A percentile compares a stretch with the other conserved stretches of the same genome.
phyloP scores from a whole-genome alignment of 352 stramenopile species.

The Globisporangium irregulare region DNA sequence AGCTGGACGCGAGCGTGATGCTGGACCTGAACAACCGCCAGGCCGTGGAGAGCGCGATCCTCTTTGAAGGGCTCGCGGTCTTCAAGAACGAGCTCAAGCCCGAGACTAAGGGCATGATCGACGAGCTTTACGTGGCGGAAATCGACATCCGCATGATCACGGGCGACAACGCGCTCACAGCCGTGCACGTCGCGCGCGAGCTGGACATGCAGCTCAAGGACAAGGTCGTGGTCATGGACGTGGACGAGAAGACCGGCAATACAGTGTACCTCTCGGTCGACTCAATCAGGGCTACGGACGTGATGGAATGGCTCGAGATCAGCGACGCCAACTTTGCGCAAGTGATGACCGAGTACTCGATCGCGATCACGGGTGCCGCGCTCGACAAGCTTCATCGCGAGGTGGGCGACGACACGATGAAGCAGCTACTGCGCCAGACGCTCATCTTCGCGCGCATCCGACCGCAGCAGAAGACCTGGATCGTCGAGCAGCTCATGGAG shows the following conservation, averaged over 20 bases:
- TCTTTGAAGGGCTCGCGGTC: conserved; percentile 68
- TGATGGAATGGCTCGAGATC: conserved; percentile 31
- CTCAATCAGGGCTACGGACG: conserved; percentile 24
- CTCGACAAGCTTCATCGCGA: conserved; percentile 34
- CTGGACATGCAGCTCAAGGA: conserved; percentile 39
- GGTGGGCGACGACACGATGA: conserved; percentile 32
- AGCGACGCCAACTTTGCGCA: conserved; percentile 25
- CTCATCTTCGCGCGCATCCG: conserved; percentile 59
- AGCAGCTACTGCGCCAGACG: conserved; percentile 34
- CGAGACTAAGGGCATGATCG: conserved; percentile 61
- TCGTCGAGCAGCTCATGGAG: conserved; percentile 56
- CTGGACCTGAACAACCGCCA: conserved; percentile 23
- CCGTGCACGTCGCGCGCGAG: conserved; percentile 25
- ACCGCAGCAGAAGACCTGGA: conserved; percentile 54
- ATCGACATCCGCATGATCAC: conserved; percentile 17
- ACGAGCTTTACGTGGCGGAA: conserved; percentile 54
- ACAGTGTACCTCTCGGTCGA: conserved; percentile 36
- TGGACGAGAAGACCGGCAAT: conserved; percentile 18
- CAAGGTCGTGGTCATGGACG: conserved; percentile 40
- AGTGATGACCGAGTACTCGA: conserved; percentile 27
- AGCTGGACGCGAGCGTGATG: conserved; percentile 16
- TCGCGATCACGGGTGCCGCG: conserved; percentile 51
- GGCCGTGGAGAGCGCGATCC: conserved; percentile 53
- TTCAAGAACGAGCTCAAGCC: conserved; percentile 86
- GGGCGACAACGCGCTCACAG: neutral